phyloP scores from a whole-genome alignment of 352 stramenopile genomes.

The Pythium folliculosum region DNA sequence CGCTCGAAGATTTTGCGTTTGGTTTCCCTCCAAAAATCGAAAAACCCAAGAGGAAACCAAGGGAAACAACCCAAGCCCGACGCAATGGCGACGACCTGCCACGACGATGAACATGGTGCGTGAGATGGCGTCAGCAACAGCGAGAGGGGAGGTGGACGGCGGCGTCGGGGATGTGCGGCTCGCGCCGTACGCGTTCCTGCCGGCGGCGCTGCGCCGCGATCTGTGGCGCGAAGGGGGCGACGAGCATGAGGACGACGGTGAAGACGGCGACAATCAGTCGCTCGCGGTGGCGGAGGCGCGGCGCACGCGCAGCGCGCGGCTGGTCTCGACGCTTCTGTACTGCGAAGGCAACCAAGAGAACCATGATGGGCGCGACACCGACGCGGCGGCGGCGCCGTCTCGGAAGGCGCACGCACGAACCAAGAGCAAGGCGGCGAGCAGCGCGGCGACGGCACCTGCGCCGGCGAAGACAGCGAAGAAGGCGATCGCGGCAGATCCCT shows the following conservation, averaged over 20 bases:
- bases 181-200: constrained; percentile 21
- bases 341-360: constrained; percentile 1
- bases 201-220: constrained; percentile 38
- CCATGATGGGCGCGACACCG: not conserved
- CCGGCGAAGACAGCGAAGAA: not conserved
- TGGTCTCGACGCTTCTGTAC: constrained; percentile 41
- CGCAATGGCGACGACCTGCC: too few species aligned
- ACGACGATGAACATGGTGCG: too few species aligned
- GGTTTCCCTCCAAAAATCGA: not conserved
- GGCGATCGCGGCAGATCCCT: not conserved
- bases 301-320: constrained; percentile 49
- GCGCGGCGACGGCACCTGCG: not conserved
- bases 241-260: not conserved
- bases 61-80: too few species aligned
- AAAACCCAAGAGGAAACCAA: too few species aligned
- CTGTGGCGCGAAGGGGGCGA: constrained; percentile 31
- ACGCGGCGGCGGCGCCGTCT: not conserved
- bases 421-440: not conserved
- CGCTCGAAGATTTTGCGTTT: not conserved
- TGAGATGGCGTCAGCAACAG: not conserved
- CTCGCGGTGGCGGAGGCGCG: constrained; percentile 33
- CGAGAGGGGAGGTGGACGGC: not conserved
- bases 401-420: not conserved
- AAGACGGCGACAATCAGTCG: constrained; percentile 1
- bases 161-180: not conserved